Conservation (phyloP, 768 basidiomycete genomes). For the Kwoniella pini region DNA sequence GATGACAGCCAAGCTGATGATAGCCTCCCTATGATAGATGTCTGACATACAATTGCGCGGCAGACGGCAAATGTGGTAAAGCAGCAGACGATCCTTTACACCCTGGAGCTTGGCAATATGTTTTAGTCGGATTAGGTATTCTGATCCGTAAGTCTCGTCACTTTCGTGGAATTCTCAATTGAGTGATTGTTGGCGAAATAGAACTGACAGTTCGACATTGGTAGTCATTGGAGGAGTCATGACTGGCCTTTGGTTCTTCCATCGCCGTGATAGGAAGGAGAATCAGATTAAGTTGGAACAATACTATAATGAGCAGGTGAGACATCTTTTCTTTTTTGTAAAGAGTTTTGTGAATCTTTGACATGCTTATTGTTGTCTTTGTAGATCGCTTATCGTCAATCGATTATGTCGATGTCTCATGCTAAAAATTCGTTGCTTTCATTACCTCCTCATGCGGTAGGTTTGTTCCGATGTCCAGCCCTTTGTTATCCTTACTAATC, state of each 20-base stretch:
- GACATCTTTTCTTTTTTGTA: neutral
- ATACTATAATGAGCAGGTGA: conserved; percentile 81
- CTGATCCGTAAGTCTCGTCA: conserved; percentile 63
- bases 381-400: conserved; percentile 51
- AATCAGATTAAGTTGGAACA: conserved; percentile 82
- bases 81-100: conserved; percentile 65
- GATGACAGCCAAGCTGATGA: neutral
- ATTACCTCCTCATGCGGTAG: conserved; percentile 38
- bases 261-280: conserved; percentile 68
- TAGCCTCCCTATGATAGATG: conserved; percentile 60
- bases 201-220: neutral
- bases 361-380: neutral
- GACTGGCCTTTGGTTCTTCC: conserved; percentile 67
- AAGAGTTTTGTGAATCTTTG: neutral
- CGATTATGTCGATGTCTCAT: conserved; percentile 52
- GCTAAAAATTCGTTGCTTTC: conserved; percentile 45
- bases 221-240: conserved; percentile 75
- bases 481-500: no score
- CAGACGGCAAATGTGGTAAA: conserved; percentile 64
- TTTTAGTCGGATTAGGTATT: conserved; percentile 69
- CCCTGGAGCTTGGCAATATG: conserved; percentile 70
- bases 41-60: conserved; percentile 70
- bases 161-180: neutral
- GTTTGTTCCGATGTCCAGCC: no score
- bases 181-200: neutral